Percentiles rank a stretch among this genome's conserved stretches.
Conservation (phyloP, 2,329 filamentous ascomycete species). For the Ceratocystis harringtonii region DNA sequence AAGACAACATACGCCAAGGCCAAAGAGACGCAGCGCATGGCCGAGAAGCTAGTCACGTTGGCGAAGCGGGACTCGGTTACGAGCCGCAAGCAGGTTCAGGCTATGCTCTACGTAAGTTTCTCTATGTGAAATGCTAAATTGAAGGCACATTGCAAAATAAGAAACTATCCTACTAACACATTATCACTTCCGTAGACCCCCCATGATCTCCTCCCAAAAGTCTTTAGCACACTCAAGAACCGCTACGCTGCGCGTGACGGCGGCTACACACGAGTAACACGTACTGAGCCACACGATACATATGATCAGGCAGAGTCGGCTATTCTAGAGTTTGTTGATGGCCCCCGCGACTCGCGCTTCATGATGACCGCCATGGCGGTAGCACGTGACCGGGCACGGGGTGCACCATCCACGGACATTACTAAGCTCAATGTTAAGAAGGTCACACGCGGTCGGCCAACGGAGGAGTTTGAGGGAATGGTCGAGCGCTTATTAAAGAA, state of each 20-base stretch:
- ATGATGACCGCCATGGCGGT: slow-evolving; percentile 81
- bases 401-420: slow-evolving; percentile 48
- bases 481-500: slow-evolving; percentile 32
- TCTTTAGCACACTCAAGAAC: slow-evolving; percentile 67
- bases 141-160: too few species aligned
- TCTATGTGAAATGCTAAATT: too few species aligned
- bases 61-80: slow-evolving; percentile 88
- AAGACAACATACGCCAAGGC: slow-evolving; percentile 92
- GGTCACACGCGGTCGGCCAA: slow-evolving; percentile 60
- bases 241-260: slow-evolving; percentile 69
- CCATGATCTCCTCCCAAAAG: slow-evolving; percentile 59
- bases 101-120: slow-evolving; percentile 64
- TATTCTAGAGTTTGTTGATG: slow-evolving; percentile 89
- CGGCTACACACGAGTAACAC: slow-evolving; percentile 88
- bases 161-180: too few species aligned
- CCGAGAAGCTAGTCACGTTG: slow-evolving; percentile 85
- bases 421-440: slow-evolving; percentile 70
- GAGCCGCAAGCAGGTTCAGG: slow-evolving; percentile 56
- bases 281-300: slow-evolving; percentile 73
- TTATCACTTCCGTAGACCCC: slow-evolving; percentile 39
- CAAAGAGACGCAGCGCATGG: slow-evolving; percentile 86
- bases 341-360: slow-evolving; percentile 84
- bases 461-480: slow-evolving; percentile 52
- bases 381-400: slow-evolving; percentile 44
- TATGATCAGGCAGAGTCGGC: slow-evolving; percentile 77